Conservation (phyloP, 305 asterid genomes). For the Striga hermonthica region DNA sequence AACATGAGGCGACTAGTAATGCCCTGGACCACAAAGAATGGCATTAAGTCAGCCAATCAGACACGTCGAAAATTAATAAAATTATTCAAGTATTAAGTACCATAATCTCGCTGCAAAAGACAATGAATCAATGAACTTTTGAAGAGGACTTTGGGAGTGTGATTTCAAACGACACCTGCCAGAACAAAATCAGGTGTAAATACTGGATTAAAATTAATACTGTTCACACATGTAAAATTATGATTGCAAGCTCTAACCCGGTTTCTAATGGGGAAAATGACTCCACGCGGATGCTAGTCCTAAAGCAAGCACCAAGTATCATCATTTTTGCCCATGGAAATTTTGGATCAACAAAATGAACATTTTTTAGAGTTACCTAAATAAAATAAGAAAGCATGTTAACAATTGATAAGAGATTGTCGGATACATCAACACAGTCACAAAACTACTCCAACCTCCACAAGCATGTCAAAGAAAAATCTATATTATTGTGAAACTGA, state of each 20-base stretch:
- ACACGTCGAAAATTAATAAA: constrained; percentile 14
- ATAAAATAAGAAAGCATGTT: constrained; percentile 7
- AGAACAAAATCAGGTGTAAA: constrained; percentile 29
- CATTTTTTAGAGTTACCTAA: constrained; percentile 71
- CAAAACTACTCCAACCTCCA: too few relatives aligned
- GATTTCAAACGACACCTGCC: constrained; percentile 60
- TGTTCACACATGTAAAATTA: constrained; percentile 6
- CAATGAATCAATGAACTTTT: constrained; percentile 64
- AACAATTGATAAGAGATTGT: too few relatives aligned
- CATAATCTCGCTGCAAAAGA: constrained; percentile 75
- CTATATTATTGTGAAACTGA: background rate
- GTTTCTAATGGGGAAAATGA: constrained; percentile 80
- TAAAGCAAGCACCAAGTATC: constrained; percentile 79
- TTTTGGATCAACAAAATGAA: constrained; percentile 71
- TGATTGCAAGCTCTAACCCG: constrained; percentile 47
- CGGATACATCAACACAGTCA: too few relatives aligned
- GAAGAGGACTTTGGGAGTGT: constrained; percentile 53
- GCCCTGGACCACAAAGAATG: constrained; percentile 53
- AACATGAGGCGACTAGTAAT: constrained; percentile 56
- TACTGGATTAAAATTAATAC: constrained; percentile 13
- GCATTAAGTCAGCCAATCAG: constrained; percentile 20
- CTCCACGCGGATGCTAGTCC: constrained; percentile 63
- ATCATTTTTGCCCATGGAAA: constrained; percentile 72
- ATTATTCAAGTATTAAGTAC: constrained; percentile 37
- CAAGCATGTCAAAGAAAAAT: constrained; percentile 5